A percentile compares a stretch with the other conserved stretches of the same genome.
phyloP scores from a whole-genome alignment of 2,329 filamentous ascomycete genomes.

The Phaeosphaeriaceae sp. region DNA sequence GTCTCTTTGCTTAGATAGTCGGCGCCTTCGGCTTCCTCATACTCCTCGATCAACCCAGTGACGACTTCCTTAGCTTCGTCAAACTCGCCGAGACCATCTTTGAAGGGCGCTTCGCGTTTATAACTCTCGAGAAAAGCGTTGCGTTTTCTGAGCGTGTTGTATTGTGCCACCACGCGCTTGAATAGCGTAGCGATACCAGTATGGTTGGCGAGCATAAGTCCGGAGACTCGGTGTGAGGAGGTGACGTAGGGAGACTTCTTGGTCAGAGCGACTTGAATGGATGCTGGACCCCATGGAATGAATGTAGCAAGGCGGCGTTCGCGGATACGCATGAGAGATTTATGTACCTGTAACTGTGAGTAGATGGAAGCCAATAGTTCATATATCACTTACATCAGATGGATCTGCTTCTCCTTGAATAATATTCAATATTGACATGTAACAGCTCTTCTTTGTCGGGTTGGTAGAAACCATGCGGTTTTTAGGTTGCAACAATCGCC shows the following conservation, averaged over 20 bases:
- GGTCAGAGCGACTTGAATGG: constrained; percentile 94
- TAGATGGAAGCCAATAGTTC: neutral
- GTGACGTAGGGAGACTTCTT: constrained; percentile 96
- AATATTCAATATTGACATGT: constrained; percentile 98
- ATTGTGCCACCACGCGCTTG: constrained; percentile 90
- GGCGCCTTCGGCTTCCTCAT: constrained; percentile 90
- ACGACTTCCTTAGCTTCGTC: constrained; percentile 94
- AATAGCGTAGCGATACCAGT: constrained; percentile 97
- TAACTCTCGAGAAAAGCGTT: constrained; percentile 97
- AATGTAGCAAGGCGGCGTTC: constrained; percentile 94
- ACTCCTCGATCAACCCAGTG: constrained; percentile 88
- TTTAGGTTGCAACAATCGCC: constrained; percentile 91
- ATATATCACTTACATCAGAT: constrained; percentile 71
- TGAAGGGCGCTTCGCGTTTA: constrained; percentile 92
- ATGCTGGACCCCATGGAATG: constrained; percentile 97
- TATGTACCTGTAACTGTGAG: constrained; percentile 70
- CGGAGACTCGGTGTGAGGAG: constrained; percentile 92
- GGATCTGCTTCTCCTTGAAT: constrained; percentile 99
- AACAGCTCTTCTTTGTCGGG: constrained; percentile 95
- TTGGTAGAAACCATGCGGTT: constrained; percentile 99
- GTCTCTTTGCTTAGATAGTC: constrained; percentile 83
- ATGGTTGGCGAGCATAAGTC: constrained; percentile 97
- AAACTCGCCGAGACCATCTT: constrained; percentile 90
- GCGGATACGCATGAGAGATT: constrained; percentile 93
- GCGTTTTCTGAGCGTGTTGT: constrained; percentile 91